Evolutionary conservation across 2,329 filamentous ascomycete genomes (phyloP).

Genomic region (Aspergillus quadricinctus): DNA sequence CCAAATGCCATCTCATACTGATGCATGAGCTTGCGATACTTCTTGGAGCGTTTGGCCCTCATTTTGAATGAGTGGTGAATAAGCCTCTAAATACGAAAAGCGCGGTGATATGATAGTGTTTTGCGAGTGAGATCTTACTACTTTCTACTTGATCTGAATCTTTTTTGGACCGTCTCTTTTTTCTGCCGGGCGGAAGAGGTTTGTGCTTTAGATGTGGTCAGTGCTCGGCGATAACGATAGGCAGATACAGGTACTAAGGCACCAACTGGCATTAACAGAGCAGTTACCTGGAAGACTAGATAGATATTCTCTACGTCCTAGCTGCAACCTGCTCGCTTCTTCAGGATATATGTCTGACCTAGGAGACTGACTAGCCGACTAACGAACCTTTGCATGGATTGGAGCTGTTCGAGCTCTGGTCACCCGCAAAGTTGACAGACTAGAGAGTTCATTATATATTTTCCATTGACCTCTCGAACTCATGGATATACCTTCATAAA

Average conservation of each 20-base stretch:
- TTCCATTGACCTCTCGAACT: background rate
- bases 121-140: constrained; percentile 5
- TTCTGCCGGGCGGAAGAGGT: constrained; percentile 32
- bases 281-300: background rate
- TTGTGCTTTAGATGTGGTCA: constrained; percentile 20
- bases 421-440: background rate
- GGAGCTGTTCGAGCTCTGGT: background rate
- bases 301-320: background rate
- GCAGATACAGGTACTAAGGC: no score
- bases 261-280: background rate
- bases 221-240: constrained; percentile 14
- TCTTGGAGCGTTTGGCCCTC: constrained; percentile 66
- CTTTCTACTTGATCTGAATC: constrained; percentile 15
- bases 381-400: background rate
- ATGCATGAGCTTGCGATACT: constrained; percentile 89
- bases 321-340: background rate
- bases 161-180: constrained; percentile 23
- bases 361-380: background rate
- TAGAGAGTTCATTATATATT: background rate
- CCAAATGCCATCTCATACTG: constrained; percentile 83
- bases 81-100: constrained; percentile 5
- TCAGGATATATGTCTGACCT: background rate
- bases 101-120: constrained; percentile 4
- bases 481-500: background rate
- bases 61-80: constrained; percentile 44